Evolutionary conservation across 2,329 filamentous ascomycete species (phyloP), one percentile per base, ranked within the genome.

Genomic region (Alternaria sp.): DNA sequence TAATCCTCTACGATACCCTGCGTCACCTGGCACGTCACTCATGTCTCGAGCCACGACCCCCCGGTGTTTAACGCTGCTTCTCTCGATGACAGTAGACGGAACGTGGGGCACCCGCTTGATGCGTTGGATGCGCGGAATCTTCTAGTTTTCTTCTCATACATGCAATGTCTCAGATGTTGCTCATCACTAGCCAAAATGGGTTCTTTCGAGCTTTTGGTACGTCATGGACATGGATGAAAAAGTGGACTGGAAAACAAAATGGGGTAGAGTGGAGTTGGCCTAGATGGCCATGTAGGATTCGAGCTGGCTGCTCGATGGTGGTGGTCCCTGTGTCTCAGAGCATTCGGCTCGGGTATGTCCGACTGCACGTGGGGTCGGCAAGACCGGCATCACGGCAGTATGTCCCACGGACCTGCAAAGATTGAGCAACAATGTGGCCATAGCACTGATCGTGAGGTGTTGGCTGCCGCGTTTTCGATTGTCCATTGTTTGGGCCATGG

Each of bases 91-190:
- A 69, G 57, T 67, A 65, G 62, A 54, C 74, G 76, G 76, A 73
- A 67, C 46, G 69, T 61, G 71, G 73, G 71, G 68, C 59, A 66
- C 55, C 75, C 75, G 75, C 66, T 71, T 61, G 22, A 75, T 72
- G 72, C 70, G 57, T 68, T 71, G 64, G 65, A 63, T 70, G 67
- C 65, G 60, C 45, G 60, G 71, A 74, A 74, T 50, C 45, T 73
- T 74, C 70, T 75, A 73, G 70, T 68, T 65, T 63, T 38, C 45
- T 50, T 64, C 56, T 68, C 67, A 71, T 40, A 76, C 74, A 44
- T 69, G 63, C 51, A 58, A 68, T 63, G 75, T 77, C 57, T 76
- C 72, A 66, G 61, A 60, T 40, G 44, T 50, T 48, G 56, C 60
- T 60, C 57, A 65, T 63, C 62, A 63, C 49, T 48, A 38, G 50